Percentiles rank a stretch among this genome's conserved stretches.
Conservation (phyloP, 805 yeast species). For the Monosporozyma aerobia region DNA sequence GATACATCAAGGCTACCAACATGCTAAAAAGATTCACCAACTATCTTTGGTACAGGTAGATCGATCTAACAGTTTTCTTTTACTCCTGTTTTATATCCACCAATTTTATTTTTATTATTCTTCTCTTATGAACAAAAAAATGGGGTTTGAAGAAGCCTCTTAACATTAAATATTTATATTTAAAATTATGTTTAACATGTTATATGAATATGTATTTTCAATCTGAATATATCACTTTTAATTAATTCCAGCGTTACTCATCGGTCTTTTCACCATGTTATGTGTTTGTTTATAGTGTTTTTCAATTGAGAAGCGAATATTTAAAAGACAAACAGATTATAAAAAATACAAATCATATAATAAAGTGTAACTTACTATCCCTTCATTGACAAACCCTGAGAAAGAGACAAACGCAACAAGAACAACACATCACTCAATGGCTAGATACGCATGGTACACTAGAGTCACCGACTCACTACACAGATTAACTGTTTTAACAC, state of each 20-base stretch:
- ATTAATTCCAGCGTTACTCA: neutral
- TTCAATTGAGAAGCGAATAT: neutral
- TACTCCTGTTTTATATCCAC: neutral
- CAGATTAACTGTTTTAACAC: constrained; percentile 58
- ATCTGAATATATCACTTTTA: neutral
- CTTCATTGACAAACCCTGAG: neutral
- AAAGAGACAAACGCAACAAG: neutral
- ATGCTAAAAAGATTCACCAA: neutral
- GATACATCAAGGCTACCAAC: constrained; percentile 2
- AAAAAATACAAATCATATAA: neutral
- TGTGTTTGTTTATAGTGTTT: neutral
- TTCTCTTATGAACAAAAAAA: neutral
- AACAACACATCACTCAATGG: constrained; percentile 24
- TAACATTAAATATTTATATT: too few relatives aligned
- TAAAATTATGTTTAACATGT: too few relatives aligned
- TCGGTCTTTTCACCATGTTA: neutral
- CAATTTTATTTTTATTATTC: neutral
- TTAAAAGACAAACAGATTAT: neutral
- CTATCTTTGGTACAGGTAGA: neutral
- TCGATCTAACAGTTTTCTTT: neutral
- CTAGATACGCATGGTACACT: constrained; percentile 65
- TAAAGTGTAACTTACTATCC: neutral
- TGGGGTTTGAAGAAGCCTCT: too few relatives aligned
- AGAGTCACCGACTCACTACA: constrained; percentile 63
- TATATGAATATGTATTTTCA: too few relatives aligned